Evolutionary conservation across 495 filamentous ascomycete species (phyloP), one percentile per base, ranked within the genome.

Genomic region (Penicillium pancosmium): DNA sequence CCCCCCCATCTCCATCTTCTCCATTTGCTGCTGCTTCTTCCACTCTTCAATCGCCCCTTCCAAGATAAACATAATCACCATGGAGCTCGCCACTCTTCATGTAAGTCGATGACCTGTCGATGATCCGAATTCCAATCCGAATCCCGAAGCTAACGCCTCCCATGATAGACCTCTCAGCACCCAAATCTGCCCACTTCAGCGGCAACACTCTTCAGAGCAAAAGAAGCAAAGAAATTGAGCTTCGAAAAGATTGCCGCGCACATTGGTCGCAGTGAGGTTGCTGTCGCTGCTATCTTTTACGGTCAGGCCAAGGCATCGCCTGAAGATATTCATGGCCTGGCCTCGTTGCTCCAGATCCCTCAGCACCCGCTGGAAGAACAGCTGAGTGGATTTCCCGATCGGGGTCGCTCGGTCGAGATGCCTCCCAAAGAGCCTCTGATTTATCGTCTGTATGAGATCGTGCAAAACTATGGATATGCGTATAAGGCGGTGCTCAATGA

Each of bases 401-500:
- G 94, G 3, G 94, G 94, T 35, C 79, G 84, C n/a, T 79, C 84
- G 1, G 85, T 91, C 8, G 91, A 95, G 50, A 96, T 98, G 93
- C 94, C 94, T 11, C 94, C 94, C 33, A 87, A 86, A 54, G 94
- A 98, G 68, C 94, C 94, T 15, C 74, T 97, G 61, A 93, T 98
- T 68, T 98, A 98, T 70, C 81, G 94, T 0, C 71, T 98, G 56
- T 98, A 91, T 74, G 94, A 98, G 81, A 91, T 98, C 71, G 89
- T 98, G 67, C 93, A 97, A 83, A 98, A 96, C 70, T 98, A 98
- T 69, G 94, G 94, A 6, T 94, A 95, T 73, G 91, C 94, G 21
- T 97, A 94, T 74, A 98, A 98, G 82, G 93, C 92, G 7, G 81
- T 98, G 9, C 72, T 98, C 72, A 98, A 98, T 69, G 94, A 98